Percentiles rank a stretch among this genome's conserved stretches.
phyloP scores from a whole-genome alignment of 2,329 filamentous ascomycete species.

The Trichoderma sp. region DNA sequence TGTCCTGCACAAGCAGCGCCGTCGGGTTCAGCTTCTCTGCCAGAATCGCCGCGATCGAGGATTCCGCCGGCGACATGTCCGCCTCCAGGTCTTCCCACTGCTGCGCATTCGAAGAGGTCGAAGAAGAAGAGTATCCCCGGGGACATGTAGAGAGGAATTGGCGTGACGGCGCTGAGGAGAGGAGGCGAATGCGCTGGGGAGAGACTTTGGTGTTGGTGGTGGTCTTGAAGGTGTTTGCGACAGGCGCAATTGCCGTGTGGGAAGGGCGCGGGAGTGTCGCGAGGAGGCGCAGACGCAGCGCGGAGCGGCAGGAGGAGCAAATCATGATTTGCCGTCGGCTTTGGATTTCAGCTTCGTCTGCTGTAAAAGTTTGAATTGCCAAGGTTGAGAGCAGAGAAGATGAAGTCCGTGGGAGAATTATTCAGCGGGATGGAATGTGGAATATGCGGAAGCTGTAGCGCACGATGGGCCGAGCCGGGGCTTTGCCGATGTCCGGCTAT shows the following conservation, averaged over 20 bases:
- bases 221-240: neutral
- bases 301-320: slow-evolving; percentile 22
- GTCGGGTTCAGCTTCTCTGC: slow-evolving; percentile 48
- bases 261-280: neutral
- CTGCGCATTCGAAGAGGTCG: neutral
- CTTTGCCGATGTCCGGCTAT: slow-evolving; percentile 13
- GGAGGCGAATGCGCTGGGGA: neutral
- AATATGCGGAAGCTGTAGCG: neutral
- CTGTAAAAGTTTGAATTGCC: neutral
- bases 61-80: slow-evolving; percentile 50
- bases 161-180: neutral
- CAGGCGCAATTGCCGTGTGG: neutral
- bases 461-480: slow-evolving; percentile 13
- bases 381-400: neutral
- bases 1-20: slow-evolving; percentile 66
- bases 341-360: neutral
- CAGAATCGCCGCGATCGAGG: slow-evolving; percentile 55
- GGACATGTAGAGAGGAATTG: slow-evolving; percentile 4
- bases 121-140: neutral
- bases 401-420: slow-evolving; percentile 6
- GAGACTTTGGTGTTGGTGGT: neutral
- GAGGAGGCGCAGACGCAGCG: slow-evolving; percentile 14
- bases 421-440: slow-evolving; percentile 9
- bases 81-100: slow-evolving; percentile 22
- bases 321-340: slow-evolving; percentile 16